Evolutionary conservation across 345 rosid genomes (phyloP).

Genomic region (Stellera chamaejasme): DNA sequence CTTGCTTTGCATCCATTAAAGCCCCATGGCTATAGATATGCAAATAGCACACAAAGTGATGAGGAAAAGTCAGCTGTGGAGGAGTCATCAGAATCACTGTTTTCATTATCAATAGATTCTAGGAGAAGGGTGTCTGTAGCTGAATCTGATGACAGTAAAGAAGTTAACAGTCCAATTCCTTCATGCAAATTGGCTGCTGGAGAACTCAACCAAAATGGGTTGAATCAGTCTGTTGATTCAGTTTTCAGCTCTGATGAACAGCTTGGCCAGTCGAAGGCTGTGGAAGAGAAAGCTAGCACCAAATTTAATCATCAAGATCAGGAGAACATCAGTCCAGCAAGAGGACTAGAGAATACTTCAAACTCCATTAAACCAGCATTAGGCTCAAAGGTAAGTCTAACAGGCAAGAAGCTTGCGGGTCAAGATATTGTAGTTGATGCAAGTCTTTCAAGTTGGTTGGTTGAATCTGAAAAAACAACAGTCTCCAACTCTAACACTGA

Average conservation of each 20-base stretch:
- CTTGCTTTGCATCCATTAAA: conserved; percentile 3
- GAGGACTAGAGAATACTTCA: conserved; percentile 9
- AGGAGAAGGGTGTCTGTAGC: conserved; percentile 24
- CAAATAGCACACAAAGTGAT: conserved; percentile 16
- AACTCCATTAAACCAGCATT: not conserved
- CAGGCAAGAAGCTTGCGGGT: conserved; percentile 12
- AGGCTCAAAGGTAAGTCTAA: conserved; percentile 4
- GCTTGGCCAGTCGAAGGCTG: conserved; percentile 33
- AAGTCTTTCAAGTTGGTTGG: conserved; percentile 64
- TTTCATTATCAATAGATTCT: conserved; percentile 53
- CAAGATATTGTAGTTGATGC: conserved; percentile 46
- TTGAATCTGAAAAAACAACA: conserved; percentile 29
- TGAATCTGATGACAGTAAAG: conserved; percentile 23
- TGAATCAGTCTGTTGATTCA: conserved; percentile 20
- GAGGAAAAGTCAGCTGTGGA: conserved; percentile 18
- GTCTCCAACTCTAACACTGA: conserved; percentile 21
- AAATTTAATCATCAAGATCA: conserved; percentile 30
- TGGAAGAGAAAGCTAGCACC: conserved; percentile 23
- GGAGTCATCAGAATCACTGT: conserved; percentile 60
- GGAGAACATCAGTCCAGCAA: conserved; percentile 30
- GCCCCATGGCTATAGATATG: conserved; percentile 21
- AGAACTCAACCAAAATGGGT: conserved; percentile 15
- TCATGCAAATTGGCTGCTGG: not conserved
- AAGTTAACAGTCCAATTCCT: conserved; percentile 33
- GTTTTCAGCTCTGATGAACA: conserved; percentile 51